Percentiles rank a stretch among this genome's conserved stretches.
Conservation (phyloP, 495 filamentous ascomycete genomes). For the Hypoxylon lienhwacheense region DNA sequence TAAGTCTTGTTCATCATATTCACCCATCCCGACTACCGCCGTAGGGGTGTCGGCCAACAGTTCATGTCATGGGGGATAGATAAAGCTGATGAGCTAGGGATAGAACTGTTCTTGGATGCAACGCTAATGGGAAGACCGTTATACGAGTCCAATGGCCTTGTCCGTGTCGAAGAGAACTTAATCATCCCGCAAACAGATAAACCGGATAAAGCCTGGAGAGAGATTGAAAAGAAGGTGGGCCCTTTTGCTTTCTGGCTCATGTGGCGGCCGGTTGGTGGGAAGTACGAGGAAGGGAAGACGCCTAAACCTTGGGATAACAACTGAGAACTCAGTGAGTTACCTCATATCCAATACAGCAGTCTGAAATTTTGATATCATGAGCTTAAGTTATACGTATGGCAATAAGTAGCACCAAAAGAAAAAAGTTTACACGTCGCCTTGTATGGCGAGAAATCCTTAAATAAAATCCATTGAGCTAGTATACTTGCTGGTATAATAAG, state of each 20-base stretch:
- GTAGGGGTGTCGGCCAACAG: conserved; percentile 38
- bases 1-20: conserved; percentile 37
- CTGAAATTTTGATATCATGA: no score
- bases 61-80: conserved; percentile 43
- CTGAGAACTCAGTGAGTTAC: no score
- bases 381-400: no score
- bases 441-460: no score
- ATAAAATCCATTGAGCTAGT: no score
- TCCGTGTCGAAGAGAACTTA: conserved; percentile 27
- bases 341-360: no score
- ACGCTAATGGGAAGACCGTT: conserved; percentile 33
- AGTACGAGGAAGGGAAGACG: conserved; percentile 31
- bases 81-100: conserved; percentile 40
- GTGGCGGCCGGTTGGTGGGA: conserved; percentile 40
- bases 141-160: conserved; percentile 43
- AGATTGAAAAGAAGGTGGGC: conserved; percentile 34
- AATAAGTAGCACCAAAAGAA: no score
- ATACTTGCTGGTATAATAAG: no score
- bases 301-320: conserved; percentile 25
- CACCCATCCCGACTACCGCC: conserved; percentile 37
- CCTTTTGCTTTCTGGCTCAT: conserved; percentile 35
- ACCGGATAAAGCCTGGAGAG: conserved; percentile 40
- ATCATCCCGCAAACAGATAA: conserved; percentile 28
- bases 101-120: conserved; percentile 43
- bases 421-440: no score